Conservation (phyloP, 2,329 filamentous ascomycete genomes). For the Neonectria coccinea region DNA sequence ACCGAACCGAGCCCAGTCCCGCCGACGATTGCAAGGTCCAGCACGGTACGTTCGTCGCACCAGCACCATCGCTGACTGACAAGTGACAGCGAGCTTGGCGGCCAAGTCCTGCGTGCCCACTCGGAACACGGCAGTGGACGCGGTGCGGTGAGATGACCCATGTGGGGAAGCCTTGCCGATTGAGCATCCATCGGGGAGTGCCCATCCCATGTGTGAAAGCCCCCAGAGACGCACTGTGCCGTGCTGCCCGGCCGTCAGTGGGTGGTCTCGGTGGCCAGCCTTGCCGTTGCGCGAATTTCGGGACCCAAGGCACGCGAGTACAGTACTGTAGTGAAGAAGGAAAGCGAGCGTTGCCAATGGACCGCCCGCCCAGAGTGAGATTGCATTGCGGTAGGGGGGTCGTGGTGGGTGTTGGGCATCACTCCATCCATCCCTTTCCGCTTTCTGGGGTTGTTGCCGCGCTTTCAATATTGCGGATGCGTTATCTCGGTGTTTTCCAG, state of each 20-base stretch:
- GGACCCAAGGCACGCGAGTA: slow-evolving; percentile 15
- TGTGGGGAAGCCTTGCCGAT: slow-evolving; percentile 42
- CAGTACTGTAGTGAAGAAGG: slow-evolving; percentile 3
- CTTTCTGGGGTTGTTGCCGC: neutral
- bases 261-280: slow-evolving; percentile 16
- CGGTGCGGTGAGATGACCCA: slow-evolving; percentile 45
- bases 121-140: slow-evolving; percentile 47
- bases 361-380: slow-evolving; percentile 13
- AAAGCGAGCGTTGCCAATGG: slow-evolving; percentile 15
- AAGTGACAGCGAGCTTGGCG: slow-evolving; percentile 10
- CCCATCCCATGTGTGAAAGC: slow-evolving; percentile 8
- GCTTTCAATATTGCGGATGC: neutral
- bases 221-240: slow-evolving; percentile 6
- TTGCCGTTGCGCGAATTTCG: slow-evolving; percentile 29
- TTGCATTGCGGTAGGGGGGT: slow-evolving; percentile 26
- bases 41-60: neutral
- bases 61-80: neutral
- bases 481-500: neutral
- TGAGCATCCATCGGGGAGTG: slow-evolving; percentile 14
- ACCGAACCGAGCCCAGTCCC: neutral
- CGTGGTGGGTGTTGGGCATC: slow-evolving; percentile 1
- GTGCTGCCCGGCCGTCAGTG: slow-evolving; percentile 1
- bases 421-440: neutral
- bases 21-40: slow-evolving; percentile 3
- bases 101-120: slow-evolving; percentile 22